Evolutionary conservation across 1,139 yeast genomes (phyloP).

Genomic region (Kodamaea anthophila): DNA sequence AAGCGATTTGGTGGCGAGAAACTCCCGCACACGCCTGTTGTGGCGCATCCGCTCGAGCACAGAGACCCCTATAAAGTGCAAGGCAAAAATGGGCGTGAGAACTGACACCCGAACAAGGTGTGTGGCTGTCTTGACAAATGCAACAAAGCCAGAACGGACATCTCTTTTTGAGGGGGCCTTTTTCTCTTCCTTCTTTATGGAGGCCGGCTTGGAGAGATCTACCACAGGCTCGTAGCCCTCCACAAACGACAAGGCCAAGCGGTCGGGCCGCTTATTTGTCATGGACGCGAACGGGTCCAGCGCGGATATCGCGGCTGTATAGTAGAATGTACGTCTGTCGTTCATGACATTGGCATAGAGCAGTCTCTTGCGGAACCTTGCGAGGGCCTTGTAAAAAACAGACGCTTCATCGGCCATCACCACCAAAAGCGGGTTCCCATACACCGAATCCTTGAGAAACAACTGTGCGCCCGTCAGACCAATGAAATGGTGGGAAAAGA

Average conservation of each 20-base stretch:
- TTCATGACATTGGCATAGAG: conserved; percentile 72
- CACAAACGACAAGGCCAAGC: conserved; percentile 39
- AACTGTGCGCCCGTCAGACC: conserved; percentile 71
- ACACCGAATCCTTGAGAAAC: conserved; percentile 48
- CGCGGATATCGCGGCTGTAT: conserved; percentile 65
- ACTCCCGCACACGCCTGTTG: conserved; percentile 25
- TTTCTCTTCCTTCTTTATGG: conserved; percentile 5
- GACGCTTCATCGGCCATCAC: conserved; percentile 62
- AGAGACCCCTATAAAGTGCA: conserved; percentile 42
- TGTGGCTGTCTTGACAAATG: too few relatives aligned
- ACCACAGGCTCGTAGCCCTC: conserved; percentile 51
- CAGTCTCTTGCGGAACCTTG: conserved; percentile 43
- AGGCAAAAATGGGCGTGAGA: conserved; percentile 49
- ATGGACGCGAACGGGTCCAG: conserved; percentile 55
- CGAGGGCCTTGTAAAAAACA: conserved; percentile 52
- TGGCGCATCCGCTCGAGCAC: conserved; percentile 36
- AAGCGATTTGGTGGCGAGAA: conserved; percentile 24
- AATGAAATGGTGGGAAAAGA: conserved; percentile 52
- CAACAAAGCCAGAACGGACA: background rate
- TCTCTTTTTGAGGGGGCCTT: background rate
- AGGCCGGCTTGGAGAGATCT: conserved; percentile 36
- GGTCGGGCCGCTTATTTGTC: conserved; percentile 33
- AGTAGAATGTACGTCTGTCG: conserved; percentile 77
- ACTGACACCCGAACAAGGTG: conserved; percentile 13
- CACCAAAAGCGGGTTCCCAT: conserved; percentile 44